A percentile compares a stretch with the other conserved stretches of the same genome.
Conservation (phyloP, 2,329 filamentous ascomycete species). For the Nigrospora sphaerica region DNA sequence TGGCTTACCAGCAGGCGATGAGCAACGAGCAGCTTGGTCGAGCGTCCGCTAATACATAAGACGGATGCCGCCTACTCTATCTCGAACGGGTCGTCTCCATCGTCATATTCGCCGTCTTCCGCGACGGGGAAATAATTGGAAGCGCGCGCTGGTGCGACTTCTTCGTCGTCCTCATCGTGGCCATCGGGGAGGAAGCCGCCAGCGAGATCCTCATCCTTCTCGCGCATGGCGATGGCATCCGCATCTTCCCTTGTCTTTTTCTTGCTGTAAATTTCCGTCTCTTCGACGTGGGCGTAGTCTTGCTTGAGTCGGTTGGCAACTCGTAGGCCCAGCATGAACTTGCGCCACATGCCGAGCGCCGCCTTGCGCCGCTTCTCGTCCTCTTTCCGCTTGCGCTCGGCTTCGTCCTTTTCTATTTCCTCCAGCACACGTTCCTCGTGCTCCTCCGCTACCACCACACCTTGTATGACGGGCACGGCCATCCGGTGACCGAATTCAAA, state of each 20-base stretch:
- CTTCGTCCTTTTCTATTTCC: conserved; percentile 71
- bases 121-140: conserved; percentile 42
- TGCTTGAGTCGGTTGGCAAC: conserved; percentile 70
- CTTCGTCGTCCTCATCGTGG: conserved; percentile 33
- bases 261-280: conserved; percentile 47
- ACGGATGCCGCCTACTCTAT: not conserved
- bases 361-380: conserved; percentile 74
- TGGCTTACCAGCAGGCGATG: too few relatives aligned
- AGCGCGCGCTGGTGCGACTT: conserved; percentile 16
- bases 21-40: too few relatives aligned
- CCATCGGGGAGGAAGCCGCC: conserved; percentile 57
- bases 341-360: conserved; percentile 73
- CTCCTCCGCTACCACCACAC: conserved; percentile 81
- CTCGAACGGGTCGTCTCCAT: conserved; percentile 2
- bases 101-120: conserved; percentile 14
- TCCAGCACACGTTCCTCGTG: conserved; percentile 68
- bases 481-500: conserved; percentile 96
- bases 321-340: conserved; percentile 76
- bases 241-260: conserved; percentile 17
- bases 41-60: too few relatives aligned
- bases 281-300: conserved; percentile 63
- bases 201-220: conserved; percentile 43
- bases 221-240: conserved; percentile 11
- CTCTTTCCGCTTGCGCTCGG: conserved; percentile 69
- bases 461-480: conserved; percentile 86